A percentile compares a stretch with the other conserved stretches of the same genome.
These are phyloP conservation scores for Phytophthora foliorum DNA, from an alignment of 352 stramenopile species.

Conservation along the genomic window DNA sequence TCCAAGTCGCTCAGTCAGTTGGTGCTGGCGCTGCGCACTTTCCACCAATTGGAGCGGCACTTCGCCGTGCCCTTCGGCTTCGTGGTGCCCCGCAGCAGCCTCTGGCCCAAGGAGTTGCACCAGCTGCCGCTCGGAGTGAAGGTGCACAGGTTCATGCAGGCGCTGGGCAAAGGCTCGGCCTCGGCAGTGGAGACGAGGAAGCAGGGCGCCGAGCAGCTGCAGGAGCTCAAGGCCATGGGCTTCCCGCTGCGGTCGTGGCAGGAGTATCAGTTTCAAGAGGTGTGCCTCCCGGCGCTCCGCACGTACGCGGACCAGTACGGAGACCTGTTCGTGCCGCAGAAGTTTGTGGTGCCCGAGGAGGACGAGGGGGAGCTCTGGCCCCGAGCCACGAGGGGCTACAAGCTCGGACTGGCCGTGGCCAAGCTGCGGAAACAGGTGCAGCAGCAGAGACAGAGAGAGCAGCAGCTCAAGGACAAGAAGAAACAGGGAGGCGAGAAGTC, in stretches of 20 bases:
- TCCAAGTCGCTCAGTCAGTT: slow-evolving; percentile 34
- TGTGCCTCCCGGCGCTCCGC: slow-evolving; percentile 78
- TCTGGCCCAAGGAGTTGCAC: slow-evolving; percentile 63
- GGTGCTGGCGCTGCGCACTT: slow-evolving; percentile 59
- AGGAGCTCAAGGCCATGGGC: slow-evolving; percentile 49
- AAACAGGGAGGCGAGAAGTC: neutral
- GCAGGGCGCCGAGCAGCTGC: slow-evolving; percentile 44
- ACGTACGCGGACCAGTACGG: slow-evolving; percentile 85
- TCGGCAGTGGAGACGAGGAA: slow-evolving; percentile 37
- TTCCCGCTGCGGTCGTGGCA: slow-evolving; percentile 71
- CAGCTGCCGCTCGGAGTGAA: slow-evolving; percentile 61
- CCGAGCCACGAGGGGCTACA: slow-evolving; percentile 80
- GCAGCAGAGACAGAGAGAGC: slow-evolving; percentile 33
- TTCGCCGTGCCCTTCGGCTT: slow-evolving; percentile 71
- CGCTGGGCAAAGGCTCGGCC: slow-evolving; percentile 24
- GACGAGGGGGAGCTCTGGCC: slow-evolving; percentile 61
- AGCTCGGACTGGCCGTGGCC: slow-evolving; percentile 90
- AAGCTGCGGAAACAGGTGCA: slow-evolving; percentile 82
- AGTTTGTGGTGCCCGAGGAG: slow-evolving; percentile 86
- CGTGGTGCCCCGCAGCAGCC: slow-evolving; percentile 21
- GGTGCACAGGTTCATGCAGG: slow-evolving; percentile 67
- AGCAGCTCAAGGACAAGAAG: slow-evolving; percentile 31
- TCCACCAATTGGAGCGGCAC: slow-evolving; percentile 65
- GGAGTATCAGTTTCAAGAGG: slow-evolving; percentile 71
- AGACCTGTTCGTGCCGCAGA: slow-evolving; percentile 93